Base-by-base conservation (phyloP, 805 yeast genomes). In the Pichia exigua region DNA sequence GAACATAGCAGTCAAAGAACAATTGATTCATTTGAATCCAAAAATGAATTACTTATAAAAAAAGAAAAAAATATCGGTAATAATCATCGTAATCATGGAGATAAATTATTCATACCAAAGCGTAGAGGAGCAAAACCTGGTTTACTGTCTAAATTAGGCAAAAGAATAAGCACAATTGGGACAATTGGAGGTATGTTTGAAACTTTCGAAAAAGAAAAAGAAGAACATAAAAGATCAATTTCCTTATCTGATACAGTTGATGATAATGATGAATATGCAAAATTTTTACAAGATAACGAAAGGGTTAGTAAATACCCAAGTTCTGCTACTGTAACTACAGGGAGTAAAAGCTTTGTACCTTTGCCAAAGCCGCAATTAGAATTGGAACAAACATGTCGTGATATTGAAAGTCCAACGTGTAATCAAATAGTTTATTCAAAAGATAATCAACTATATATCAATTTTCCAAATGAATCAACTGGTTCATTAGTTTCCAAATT, bases 101-200 rank as follows among this genome's bases (percentile, higher is more conserved):
- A 24, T 24, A 9, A 42, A 17, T 21, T 28, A 26, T 4, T 7
- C 20, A 39, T 48, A 15, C 28, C 40, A 11, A 38, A 35, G 12
- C 35, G 41, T 22, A 41, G 24, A 32, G 15, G 22, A n/a, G 39
- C 38, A 20, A 40, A 24, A 9, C 10, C 40, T 11, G 26, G 24
- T 13, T 15, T 50, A 17, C 38, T 43, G n/a, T n/a, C 50, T 3
- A 46, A 47, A n/a, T 9, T 46, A 4, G 45, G 54, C 24, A 51
- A 51, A 27, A 27, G 54, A 32, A 38, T 47, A 10, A 47, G 50
- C 11, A 28, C 54, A 5, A 32, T 50, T 24, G 44, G 52, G 1
- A 28, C n/a, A 7, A 27, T 18, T 3, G 28, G 10, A 24, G 30
- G 30, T 32, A 20, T 41, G 13, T 4, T 20, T 6, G 43, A 41